phyloP scores from a whole-genome alignment of 148 eudicot genomes.

The Camellia japonica region DNA sequence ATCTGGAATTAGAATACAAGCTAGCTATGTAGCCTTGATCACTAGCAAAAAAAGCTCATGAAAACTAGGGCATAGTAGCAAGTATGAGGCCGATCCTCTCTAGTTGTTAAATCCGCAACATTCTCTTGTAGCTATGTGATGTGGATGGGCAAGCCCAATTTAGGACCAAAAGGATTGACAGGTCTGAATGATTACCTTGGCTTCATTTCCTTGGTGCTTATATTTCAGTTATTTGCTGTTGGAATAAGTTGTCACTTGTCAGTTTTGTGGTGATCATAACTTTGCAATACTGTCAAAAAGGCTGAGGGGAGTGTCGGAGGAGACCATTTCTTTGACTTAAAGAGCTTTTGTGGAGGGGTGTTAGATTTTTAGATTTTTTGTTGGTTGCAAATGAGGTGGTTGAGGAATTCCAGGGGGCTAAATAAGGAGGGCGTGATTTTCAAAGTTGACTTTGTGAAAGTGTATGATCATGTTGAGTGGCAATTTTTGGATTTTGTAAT shows the following conservation, averaged over 20 bases:
- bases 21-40: not conserved
- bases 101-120: not conserved
- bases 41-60: not conserved
- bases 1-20: not conserved
- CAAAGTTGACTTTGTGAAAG: too few relatives aligned
- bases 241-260: not conserved
- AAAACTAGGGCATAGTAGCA: not conserved
- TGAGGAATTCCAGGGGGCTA: too few relatives aligned
- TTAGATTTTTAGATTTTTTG: too few relatives aligned
- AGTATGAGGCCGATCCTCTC: not conserved
- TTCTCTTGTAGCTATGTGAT: not conserved
- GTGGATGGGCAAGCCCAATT: not conserved
- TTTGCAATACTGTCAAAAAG: not conserved
- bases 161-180: not conserved
- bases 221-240: slow-evolving; percentile 3
- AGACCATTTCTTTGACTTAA: too few relatives aligned
- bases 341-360: too few relatives aligned
- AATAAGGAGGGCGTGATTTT: too few relatives aligned
- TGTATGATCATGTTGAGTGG: too few relatives aligned
- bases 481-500: too few relatives aligned
- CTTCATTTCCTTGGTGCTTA: not conserved
- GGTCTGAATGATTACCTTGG: not conserved
- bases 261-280: not conserved
- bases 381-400: too few relatives aligned
- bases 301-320: too few relatives aligned